Conservation (phyloP, 1,284 basidiomycete genomes). For the Fomitopsis pinicola region DNA sequence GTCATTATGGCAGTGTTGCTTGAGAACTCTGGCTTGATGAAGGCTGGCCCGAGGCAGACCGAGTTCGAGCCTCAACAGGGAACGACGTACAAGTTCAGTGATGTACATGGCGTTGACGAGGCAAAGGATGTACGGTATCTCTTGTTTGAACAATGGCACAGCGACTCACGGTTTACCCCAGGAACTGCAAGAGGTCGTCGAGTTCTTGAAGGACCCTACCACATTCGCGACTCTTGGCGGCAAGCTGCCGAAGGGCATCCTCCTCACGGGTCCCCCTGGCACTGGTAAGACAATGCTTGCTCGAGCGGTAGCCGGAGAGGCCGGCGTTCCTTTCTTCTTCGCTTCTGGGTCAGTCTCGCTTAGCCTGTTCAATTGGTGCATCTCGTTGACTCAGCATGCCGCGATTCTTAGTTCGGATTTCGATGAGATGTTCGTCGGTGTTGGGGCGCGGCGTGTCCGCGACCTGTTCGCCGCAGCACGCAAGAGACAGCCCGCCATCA, state of each 20-base stretch:
- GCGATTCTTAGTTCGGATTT: slow-evolving; percentile 76
- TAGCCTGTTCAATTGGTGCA: neutral
- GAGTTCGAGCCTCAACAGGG: slow-evolving; percentile 77
- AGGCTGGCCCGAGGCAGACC: slow-evolving; percentile 73
- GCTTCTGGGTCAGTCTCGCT: slow-evolving; percentile 64
- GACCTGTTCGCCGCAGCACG: slow-evolving; percentile 95
- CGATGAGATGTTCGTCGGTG: slow-evolving; percentile 97
- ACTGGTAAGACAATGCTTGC: slow-evolving; percentile 98
- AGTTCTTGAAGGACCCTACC: slow-evolving; percentile 88
- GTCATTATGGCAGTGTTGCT: slow-evolving; percentile 85
- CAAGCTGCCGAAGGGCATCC: slow-evolving; percentile 86
- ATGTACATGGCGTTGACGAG: slow-evolving; percentile 94
- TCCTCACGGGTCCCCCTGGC: slow-evolving; percentile 86
- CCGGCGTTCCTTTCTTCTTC: slow-evolving; percentile 91
- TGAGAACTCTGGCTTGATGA: slow-evolving; percentile 89
- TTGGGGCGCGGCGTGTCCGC: slow-evolving; percentile 93
- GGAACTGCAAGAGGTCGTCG: slow-evolving; percentile 92
- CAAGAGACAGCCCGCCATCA: slow-evolving; percentile 92
- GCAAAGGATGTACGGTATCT: slow-evolving; percentile 67
- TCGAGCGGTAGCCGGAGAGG: slow-evolving; percentile 94
- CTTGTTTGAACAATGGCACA: neutral
- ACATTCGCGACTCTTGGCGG: slow-evolving; percentile 88
- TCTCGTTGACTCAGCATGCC: neutral
- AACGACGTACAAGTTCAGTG: slow-evolving; percentile 83
- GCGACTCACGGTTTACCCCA: slow-evolving; percentile 22